These are phyloP conservation scores for Oryza nivara DNA, from an alignment of 176 grass and related monocot species.

Conservation along the genomic window DNA sequence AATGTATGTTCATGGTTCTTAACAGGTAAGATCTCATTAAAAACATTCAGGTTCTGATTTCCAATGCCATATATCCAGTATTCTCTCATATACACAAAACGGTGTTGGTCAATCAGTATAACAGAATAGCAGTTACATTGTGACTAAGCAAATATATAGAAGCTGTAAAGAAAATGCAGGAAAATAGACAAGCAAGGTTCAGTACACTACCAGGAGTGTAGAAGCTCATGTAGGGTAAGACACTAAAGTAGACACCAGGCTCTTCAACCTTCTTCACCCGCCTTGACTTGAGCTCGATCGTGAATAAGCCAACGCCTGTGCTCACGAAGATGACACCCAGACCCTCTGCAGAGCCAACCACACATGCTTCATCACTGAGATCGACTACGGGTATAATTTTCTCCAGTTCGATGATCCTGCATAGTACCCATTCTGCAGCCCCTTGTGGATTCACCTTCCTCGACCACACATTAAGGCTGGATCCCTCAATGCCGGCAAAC, in stretches of 20 bases:
- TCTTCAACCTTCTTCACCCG: background rate
- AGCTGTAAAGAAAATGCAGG: background rate
- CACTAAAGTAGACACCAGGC: background rate
- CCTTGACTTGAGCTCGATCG: background rate
- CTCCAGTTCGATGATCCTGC: background rate
- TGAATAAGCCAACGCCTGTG: background rate
- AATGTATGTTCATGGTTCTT: too few species aligned
- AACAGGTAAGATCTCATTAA: too few species aligned
- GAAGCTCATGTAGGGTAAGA: slow-evolving; percentile 8
- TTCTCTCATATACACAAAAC: background rate
- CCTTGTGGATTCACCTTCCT: background rate
- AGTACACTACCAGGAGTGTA: slow-evolving; percentile 10
- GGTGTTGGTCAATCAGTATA: background rate
- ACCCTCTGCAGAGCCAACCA: slow-evolving; percentile 4
- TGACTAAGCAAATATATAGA: background rate
- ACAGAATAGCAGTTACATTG: background rate
- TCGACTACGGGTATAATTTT: background rate
- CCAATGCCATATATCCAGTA: background rate
- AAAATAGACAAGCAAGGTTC: background rate
- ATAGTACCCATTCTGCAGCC: background rate
- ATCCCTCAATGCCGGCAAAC: background rate
- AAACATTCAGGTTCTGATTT: background rate
- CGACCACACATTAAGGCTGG: background rate
- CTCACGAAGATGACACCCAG: background rate
- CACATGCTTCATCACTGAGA: background rate